Conservation (phyloP, 2,329 filamentous ascomycete species). For the Endothia cerciana region DNA sequence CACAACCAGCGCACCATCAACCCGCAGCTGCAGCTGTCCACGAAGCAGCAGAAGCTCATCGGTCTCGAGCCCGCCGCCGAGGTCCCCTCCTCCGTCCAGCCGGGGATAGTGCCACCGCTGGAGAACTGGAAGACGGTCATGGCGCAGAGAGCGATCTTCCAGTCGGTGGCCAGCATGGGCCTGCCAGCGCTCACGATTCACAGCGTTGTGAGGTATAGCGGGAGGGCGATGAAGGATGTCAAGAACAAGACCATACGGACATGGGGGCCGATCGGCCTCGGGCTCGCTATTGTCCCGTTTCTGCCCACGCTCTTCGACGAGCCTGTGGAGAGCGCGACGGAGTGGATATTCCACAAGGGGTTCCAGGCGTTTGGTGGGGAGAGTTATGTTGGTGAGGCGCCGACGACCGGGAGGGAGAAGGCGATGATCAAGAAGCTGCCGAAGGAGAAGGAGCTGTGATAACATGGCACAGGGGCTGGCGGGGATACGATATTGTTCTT, state of each 20-base stretch:
- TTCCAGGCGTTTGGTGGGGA: slow-evolving; percentile 74
- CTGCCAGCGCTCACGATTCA: slow-evolving; percentile 93
- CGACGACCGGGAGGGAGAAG: slow-evolving; percentile 57
- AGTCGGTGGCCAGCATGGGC: slow-evolving; percentile 90
- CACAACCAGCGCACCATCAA: slow-evolving; percentile 78
- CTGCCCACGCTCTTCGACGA: slow-evolving; percentile 86
- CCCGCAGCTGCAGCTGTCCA: slow-evolving; percentile 63
- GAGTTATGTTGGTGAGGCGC: slow-evolving; percentile 57
- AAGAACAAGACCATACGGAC: slow-evolving; percentile 79
- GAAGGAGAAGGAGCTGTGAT: slow-evolving; percentile 51
- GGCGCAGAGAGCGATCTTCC: slow-evolving; percentile 88
- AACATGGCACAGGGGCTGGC: background rate
- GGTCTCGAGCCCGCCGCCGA: slow-evolving; percentile 42
- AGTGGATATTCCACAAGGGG: slow-evolving; percentile 85
- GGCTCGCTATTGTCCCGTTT: slow-evolving; percentile 77
- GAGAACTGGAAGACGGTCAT: slow-evolving; percentile 93
- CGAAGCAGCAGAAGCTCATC: slow-evolving; percentile 52
- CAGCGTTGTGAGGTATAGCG: slow-evolving; percentile 87
- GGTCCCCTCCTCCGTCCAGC: slow-evolving; percentile 25
- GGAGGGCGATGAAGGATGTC: slow-evolving; percentile 78
- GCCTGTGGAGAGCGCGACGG: slow-evolving; percentile 88
- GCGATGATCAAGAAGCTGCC: slow-evolving; percentile 44
- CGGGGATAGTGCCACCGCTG: slow-evolving; percentile 64
- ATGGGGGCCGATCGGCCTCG: slow-evolving; percentile 88
- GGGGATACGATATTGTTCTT: slow-evolving; percentile 17